Conservation (phyloP, 2,329 filamentous ascomycete species). For the Beauveria sp. region DNA sequence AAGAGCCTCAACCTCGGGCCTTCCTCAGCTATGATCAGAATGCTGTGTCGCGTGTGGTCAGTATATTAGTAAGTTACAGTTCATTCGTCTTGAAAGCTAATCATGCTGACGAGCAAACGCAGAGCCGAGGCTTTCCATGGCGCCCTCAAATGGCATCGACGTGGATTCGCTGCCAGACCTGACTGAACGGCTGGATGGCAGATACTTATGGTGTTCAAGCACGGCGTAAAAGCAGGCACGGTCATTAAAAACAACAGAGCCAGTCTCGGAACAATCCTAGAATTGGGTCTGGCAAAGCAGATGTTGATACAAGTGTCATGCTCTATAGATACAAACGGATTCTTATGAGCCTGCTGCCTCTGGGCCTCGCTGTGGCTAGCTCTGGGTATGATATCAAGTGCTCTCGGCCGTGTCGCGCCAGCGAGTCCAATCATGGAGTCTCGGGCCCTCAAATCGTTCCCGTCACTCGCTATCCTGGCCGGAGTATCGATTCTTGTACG, state of each 20-base stretch:
- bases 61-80: too few species aligned
- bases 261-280: neutral
- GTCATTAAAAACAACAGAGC: neutral
- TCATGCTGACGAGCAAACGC: too few species aligned
- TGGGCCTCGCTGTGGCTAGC: neutral
- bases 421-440: neutral
- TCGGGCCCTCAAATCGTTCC: neutral
- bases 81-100: too few species aligned
- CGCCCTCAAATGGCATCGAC: too few species aligned
- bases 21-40: too few species aligned
- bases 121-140: too few species aligned
- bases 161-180: too few species aligned
- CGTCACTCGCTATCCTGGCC: neutral
- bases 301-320: neutral
- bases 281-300: neutral
- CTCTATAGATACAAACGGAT: neutral
- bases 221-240: neutral
- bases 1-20: too few species aligned
- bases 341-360: neutral
- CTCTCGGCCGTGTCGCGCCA: neutral
- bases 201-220: too few species aligned
- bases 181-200: too few species aligned
- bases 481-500: constrained; percentile 60
- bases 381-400: neutral
- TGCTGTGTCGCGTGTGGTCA: too few species aligned